Conservation (phyloP, 768 basidiomycete species). For the Harrya chromipes region DNA sequence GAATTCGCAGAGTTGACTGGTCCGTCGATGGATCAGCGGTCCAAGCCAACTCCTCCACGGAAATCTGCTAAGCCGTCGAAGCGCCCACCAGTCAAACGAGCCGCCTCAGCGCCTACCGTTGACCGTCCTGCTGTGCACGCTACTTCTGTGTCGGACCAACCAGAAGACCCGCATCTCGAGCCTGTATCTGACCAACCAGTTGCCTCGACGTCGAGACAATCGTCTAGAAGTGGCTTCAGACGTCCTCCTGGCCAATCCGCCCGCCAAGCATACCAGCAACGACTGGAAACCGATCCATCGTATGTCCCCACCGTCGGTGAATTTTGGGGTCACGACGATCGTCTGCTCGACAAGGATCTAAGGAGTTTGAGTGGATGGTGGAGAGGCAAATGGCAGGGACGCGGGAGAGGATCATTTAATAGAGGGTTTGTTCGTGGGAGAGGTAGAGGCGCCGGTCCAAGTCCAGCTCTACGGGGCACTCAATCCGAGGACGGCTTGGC, state of each 20-base stretch:
- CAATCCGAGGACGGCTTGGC: constrained; percentile 21
- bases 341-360: constrained; percentile 77
- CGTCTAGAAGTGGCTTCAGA: constrained; percentile 21
- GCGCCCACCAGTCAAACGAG: constrained; percentile 34
- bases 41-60: constrained; percentile 36
- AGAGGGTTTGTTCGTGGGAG: constrained; percentile 51
- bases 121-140: constrained; percentile 20
- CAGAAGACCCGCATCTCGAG: constrained; percentile 14
- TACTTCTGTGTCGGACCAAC: constrained; percentile 10
- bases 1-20: constrained; percentile 64
- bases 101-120: constrained; percentile 33
- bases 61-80: constrained; percentile 42
- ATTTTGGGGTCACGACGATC: constrained; percentile 95
- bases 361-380: constrained; percentile 86
- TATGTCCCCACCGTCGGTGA: constrained; percentile 88
- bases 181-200: constrained; percentile 31
- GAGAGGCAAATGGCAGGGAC: constrained; percentile 73
- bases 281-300: constrained; percentile 79
- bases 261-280: constrained; percentile 83
- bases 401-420: constrained; percentile 49
- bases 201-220: constrained; percentile 40
- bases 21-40: constrained; percentile 30
- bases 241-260: constrained; percentile 56
- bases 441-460: constrained; percentile 45
- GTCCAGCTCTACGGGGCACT: constrained; percentile 6